A percentile compares a stretch with the other conserved stretches of the same genome.
These are phyloP conservation scores for Hirsutella thompsonii DNA, from an alignment of 2,329 filamentous ascomycete species.

Conservation along the genomic window DNA sequence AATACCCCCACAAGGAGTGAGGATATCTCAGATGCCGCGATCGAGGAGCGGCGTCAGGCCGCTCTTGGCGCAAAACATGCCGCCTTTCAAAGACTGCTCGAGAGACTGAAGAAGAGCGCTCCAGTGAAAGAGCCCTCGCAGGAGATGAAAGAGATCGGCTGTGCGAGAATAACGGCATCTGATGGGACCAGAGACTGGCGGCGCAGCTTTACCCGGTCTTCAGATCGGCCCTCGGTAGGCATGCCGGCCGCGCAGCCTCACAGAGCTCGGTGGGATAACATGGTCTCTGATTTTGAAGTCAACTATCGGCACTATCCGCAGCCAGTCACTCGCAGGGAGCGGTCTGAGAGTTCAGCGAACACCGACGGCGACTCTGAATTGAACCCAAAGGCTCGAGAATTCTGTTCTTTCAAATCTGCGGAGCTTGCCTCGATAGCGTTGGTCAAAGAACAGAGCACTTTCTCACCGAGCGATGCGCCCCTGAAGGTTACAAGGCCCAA, in stretches of 20 bases:
- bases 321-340: not conserved
- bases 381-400: conserved; percentile 10
- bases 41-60: not conserved
- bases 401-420: conserved; percentile 4
- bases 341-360: not conserved
- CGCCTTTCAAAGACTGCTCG: conserved; percentile 15
- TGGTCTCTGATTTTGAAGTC: not conserved
- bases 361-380: not conserved
- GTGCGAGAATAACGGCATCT: not conserved
- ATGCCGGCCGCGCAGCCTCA: no score
- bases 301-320: not conserved
- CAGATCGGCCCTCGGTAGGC: no score
- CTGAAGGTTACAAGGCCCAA: no score
- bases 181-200: not conserved
- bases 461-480: no score
- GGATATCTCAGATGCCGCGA: not conserved
- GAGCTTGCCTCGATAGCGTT: no score
- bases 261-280: not conserved
- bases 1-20: not conserved
- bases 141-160: conserved; percentile 1
- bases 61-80: conserved; percentile 5
- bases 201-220: no score
- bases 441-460: no score
- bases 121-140: conserved; percentile 1
- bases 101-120: conserved; percentile 11